phyloP scores from a whole-genome alignment of 1,139 yeast species.

The Taphrina communis region DNA sequence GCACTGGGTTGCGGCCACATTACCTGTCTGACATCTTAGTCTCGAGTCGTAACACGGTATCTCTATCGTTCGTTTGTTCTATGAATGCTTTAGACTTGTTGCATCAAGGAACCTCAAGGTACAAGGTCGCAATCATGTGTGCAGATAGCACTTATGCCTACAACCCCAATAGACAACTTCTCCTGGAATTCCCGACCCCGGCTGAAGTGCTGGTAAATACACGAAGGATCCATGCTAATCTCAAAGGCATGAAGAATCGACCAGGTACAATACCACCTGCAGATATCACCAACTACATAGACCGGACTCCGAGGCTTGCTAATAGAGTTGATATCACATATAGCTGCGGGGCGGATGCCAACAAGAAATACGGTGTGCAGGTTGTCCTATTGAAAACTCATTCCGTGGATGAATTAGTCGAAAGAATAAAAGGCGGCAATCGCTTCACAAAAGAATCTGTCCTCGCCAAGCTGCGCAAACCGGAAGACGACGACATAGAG shows the following conservation, averaged over 20 bases:
- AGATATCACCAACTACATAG: constrained; percentile 50
- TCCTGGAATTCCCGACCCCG: constrained; percentile 48
- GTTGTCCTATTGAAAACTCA: constrained; percentile 49
- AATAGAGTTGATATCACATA: constrained; percentile 48
- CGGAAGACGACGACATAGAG: constrained; percentile 54
- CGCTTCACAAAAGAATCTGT: constrained; percentile 49
- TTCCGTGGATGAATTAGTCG: constrained; percentile 48
- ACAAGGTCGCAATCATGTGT: constrained; percentile 25
- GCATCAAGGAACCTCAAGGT: constrained; percentile 1
- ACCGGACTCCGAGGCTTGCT: constrained; percentile 29
- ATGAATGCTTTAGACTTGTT: constrained; percentile 2
- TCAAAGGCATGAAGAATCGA: constrained; percentile 53
- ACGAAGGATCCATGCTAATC: constrained; percentile 47
- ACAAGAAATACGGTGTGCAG: constrained; percentile 48
- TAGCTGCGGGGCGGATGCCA: constrained; percentile 43
- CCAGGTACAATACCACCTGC: constrained; percentile 55
- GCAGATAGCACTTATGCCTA: constrained; percentile 22
- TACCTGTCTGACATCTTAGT: constrained; percentile 4
- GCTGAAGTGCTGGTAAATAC: constrained; percentile 48
- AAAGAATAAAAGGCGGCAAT: constrained; percentile 48
- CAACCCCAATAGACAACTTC: constrained; percentile 40
- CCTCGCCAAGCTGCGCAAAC: constrained; percentile 46
- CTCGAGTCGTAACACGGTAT: constrained; percentile 28
- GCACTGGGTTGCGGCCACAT: background rate
- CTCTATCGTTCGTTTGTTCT: constrained; percentile 29